These are phyloP conservation scores for Gossypium anomalum DNA, from an alignment of 345 rosid species.

Conservation along the genomic window DNA sequence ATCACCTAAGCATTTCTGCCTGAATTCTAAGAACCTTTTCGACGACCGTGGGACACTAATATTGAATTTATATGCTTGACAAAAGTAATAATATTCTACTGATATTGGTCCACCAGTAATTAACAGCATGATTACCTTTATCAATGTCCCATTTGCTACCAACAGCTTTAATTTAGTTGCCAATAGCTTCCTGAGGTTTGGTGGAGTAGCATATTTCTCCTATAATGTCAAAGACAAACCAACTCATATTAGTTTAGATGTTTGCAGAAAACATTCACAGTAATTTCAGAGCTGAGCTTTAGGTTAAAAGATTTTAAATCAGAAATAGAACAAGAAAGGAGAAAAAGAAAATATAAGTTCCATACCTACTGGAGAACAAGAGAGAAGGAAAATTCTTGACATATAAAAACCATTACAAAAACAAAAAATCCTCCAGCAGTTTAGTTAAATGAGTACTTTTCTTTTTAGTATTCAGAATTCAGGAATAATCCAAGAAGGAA, in stretches of 20 bases:
- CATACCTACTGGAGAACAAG: background rate
- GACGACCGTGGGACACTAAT: background rate
- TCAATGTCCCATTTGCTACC: conserved; percentile 70
- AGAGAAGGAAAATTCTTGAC: background rate
- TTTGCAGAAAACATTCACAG: background rate
- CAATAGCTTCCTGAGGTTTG: conserved; percentile 71
- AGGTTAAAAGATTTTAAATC: background rate
- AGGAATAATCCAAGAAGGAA: background rate
- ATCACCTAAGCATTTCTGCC: background rate
- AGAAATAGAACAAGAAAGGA: background rate
- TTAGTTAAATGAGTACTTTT: background rate
- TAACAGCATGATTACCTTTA: conserved; percentile 50
- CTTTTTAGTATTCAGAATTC: background rate
- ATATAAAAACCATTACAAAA: background rate
- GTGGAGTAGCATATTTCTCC: conserved; percentile 66
- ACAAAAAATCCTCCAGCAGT: background rate
- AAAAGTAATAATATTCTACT: background rate
- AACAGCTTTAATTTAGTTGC: conserved; percentile 71
- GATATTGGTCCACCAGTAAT: background rate
- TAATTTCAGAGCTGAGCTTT: background rate
- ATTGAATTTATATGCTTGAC: background rate
- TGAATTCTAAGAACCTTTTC: background rate
- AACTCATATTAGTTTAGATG: conserved; percentile 12
- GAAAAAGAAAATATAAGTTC: background rate
- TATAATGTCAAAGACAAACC: conserved; percentile 30